Conservation (phyloP, 2,329 filamentous ascomycete species). For the Hypoxylon sp. region DNA sequence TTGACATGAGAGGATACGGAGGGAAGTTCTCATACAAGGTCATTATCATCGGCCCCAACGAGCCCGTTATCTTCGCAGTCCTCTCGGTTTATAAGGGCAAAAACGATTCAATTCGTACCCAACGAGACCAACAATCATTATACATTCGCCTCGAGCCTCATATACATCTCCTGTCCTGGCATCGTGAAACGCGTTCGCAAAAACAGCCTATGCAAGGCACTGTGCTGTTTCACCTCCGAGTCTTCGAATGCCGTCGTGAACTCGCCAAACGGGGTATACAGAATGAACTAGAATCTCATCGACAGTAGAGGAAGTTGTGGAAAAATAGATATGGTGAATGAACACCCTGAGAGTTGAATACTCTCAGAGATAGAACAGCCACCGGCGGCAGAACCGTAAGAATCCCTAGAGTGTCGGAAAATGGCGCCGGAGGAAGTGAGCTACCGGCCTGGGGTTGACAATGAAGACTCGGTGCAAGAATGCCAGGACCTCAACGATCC, state of each 20-base stretch:
- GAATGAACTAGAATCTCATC: constrained; percentile 8
- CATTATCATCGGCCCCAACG: constrained; percentile 9
- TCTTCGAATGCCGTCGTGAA: constrained; percentile 11
- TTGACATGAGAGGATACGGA: neutral
- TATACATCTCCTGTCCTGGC: constrained; percentile 18
- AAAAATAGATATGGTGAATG: neutral
- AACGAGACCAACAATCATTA: constrained; percentile 28
- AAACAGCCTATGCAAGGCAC: constrained; percentile 8
- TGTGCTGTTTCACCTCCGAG: constrained; percentile 10
- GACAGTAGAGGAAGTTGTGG: neutral
- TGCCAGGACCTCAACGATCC: neutral
- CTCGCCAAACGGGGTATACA: constrained; percentile 36
- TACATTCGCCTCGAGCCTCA: constrained; percentile 28
- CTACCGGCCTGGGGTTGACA: constrained; percentile 8
- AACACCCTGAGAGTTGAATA: neutral
- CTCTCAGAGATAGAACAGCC: neutral
- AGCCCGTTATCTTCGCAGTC: neutral
- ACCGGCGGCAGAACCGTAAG: neutral
- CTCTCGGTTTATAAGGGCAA: neutral
- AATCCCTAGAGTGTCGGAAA: neutral
- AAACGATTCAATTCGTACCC: constrained; percentile 21
- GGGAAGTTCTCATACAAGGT: neutral
- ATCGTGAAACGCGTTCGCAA: constrained; percentile 6
- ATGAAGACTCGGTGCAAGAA: neutral
- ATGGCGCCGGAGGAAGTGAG: neutral